Conservation (phyloP, 2,329 filamentous ascomycete species). For the Fusarium globosum region DNA sequence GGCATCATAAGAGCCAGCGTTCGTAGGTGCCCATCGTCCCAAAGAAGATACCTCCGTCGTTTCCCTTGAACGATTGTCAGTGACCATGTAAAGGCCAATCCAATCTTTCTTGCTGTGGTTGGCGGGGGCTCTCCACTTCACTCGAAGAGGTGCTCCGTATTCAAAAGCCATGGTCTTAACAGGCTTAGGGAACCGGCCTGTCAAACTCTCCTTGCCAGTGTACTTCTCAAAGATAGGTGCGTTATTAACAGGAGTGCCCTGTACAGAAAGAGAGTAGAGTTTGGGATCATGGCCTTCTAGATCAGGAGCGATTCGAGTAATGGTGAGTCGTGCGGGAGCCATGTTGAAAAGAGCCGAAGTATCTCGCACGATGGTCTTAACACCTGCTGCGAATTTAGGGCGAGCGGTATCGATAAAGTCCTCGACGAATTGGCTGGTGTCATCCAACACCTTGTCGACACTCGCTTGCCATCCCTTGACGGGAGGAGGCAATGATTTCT, state of each 20-base stretch:
- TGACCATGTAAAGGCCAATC: constrained; percentile 96
- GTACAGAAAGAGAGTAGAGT: constrained; percentile 81
- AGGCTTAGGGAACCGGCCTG: constrained; percentile 73
- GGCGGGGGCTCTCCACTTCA: constrained; percentile 89
- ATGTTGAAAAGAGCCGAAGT: constrained; percentile 89
- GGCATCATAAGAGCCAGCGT: constrained; percentile 79
- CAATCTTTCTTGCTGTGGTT: constrained; percentile 93
- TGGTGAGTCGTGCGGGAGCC: constrained; percentile 86
- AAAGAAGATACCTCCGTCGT: constrained; percentile 85
- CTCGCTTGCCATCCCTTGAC: constrained; percentile 86
- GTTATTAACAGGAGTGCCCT: constrained; percentile 69
- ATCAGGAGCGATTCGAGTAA: constrained; percentile 82
- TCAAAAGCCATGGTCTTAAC: constrained; percentile 83
- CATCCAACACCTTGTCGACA: constrained; percentile 87
- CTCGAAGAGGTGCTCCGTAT: constrained; percentile 89
- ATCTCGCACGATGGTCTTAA: constrained; percentile 88
- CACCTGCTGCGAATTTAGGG: constrained; percentile 86
- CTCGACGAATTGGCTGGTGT: constrained; percentile 89
- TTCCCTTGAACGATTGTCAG: constrained; percentile 89
- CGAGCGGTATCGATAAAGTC: constrained; percentile 88
- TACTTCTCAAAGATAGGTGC: constrained; percentile 66
- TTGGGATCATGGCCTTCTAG: constrained; percentile 82
- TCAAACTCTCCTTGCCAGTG: constrained; percentile 78
- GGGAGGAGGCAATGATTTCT: constrained; percentile 84
- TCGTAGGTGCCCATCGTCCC: constrained; percentile 89